Percentiles rank a stretch among this genome's conserved stretches.
phyloP scores from a whole-genome alignment of 2,329 filamentous ascomycete genomes.

The Ceratocystis cubensis region DNA sequence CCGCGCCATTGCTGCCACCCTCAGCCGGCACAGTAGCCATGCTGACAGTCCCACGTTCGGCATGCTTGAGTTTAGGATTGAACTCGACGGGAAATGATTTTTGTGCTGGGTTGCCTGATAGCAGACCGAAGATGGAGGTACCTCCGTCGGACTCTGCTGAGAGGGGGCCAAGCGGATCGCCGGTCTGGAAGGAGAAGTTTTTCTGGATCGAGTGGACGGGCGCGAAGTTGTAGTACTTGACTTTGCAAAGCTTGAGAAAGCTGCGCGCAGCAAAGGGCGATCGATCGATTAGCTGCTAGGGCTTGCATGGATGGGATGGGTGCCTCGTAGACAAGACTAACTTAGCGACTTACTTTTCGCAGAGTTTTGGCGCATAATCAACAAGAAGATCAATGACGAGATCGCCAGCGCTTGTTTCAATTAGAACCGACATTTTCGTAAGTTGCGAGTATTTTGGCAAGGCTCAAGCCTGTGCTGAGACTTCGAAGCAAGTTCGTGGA shows the following conservation, averaged over 20 bases:
- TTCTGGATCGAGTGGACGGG: constrained; percentile 87
- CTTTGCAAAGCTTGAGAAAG: constrained; percentile 96
- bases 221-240: constrained; percentile 98
- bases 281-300: constrained; percentile 21
- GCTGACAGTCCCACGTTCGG: constrained; percentile 82
- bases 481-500: neutral
- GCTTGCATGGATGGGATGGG: too few species aligned
- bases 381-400: constrained; percentile 88
- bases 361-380: constrained; percentile 78
- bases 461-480: neutral
- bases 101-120: constrained; percentile 53
- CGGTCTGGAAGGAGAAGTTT: constrained; percentile 91
- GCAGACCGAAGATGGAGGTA: constrained; percentile 78
- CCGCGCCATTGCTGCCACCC: constrained; percentile 60
- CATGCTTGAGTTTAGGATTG: constrained; percentile 75
- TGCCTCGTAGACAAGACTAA: constrained; percentile 17
- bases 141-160: constrained; percentile 81
- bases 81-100: constrained; percentile 76
- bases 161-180: constrained; percentile 80
- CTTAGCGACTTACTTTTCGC: constrained; percentile 69
- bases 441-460: neutral
- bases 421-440: constrained; percentile 66
- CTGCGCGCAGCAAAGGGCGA: constrained; percentile 40
- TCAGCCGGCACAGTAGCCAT: constrained; percentile 82
- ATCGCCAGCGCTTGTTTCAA: constrained; percentile 87